phyloP scores from a whole-genome alignment of 495 filamentous ascomycete species.

The Margaritispora aquatica region DNA sequence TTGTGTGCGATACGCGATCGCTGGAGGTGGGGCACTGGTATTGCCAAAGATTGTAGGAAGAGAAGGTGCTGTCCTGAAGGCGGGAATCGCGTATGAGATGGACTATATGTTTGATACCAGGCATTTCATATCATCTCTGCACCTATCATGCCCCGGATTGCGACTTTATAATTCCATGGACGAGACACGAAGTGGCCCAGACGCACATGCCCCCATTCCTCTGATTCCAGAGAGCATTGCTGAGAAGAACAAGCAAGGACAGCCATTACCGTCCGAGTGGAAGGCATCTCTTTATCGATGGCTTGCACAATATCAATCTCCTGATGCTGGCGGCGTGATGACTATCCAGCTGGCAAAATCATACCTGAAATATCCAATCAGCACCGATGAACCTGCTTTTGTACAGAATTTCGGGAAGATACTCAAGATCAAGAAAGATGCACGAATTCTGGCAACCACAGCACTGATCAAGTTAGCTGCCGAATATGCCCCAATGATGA shows the following conservation, averaged over 20 bases:
- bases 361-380: conserved; percentile 13
- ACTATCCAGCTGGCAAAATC: conserved; percentile 8
- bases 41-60: conserved; percentile 8
- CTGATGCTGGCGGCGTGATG: not conserved
- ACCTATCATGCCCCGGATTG: conserved; percentile 13
- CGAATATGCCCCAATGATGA: not conserved
- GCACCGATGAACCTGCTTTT: conserved; percentile 7
- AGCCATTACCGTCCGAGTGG: conserved; percentile 7
- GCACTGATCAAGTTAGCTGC: conserved; percentile 7
- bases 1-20: conserved; percentile 24
- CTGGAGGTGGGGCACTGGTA: conserved; percentile 17
- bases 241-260: not conserved
- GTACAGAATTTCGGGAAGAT: conserved; percentile 12
- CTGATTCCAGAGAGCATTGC: conserved; percentile 6
- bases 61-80: not conserved
- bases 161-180: not conserved
- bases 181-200: not conserved
- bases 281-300: conserved; percentile 11
- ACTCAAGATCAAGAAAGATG: conserved; percentile 12
- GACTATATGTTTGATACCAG: conserved; percentile 19
- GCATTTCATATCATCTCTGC: conserved; percentile 11
- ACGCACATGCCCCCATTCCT: not conserved
- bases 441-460: conserved; percentile 9
- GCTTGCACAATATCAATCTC: conserved; percentile 4
- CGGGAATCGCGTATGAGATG: not conserved